phyloP scores from a whole-genome alignment of 225 moss, liverwort and hornwort species.

The Antitrichia curtipendula region DNA sequence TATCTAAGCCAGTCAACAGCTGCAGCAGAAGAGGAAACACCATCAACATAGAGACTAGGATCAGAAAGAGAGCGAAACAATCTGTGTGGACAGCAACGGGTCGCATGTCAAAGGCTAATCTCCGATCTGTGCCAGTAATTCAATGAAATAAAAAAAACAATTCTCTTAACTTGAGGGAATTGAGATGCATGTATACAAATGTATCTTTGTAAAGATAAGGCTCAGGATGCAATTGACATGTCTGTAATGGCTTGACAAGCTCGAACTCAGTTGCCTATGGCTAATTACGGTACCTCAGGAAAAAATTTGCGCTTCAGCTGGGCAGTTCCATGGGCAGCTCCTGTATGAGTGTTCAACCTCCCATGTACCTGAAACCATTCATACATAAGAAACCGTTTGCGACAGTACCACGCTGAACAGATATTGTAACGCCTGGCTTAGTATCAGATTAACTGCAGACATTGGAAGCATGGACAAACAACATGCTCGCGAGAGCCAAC shows the following conservation, averaged over 20 bases:
- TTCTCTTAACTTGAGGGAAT: neutral
- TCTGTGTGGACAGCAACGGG: neutral
- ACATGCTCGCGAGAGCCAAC: neutral
- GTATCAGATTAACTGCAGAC: neutral
- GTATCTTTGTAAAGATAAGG: neutral
- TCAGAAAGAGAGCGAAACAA: neutral
- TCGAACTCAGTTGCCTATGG: neutral
- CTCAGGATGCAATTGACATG: neutral
- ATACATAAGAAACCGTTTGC: neutral
- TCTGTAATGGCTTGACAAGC: neutral
- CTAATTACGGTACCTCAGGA: constrained; percentile 27
- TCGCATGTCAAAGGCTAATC: neutral
- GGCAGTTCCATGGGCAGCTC: constrained; percentile 49
- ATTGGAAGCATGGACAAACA: neutral
- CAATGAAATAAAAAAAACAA: neutral
- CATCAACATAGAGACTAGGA: neutral
- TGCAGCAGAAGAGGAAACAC: constrained; percentile 4
- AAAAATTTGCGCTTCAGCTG: constrained; percentile 83
- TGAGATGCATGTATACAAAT: neutral
- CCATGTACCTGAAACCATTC: constrained; percentile 58
- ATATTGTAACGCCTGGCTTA: neutral
- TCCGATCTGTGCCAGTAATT: neutral
- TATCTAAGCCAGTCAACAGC: constrained; percentile 79
- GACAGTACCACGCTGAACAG: neutral
- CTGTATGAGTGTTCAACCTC: constrained; percentile 82